These are phyloP conservation scores for Myriosclerotinia scirpicola DNA, from an alignment of 2,329 filamentous ascomycete genomes.

Conservation along the genomic window DNA sequence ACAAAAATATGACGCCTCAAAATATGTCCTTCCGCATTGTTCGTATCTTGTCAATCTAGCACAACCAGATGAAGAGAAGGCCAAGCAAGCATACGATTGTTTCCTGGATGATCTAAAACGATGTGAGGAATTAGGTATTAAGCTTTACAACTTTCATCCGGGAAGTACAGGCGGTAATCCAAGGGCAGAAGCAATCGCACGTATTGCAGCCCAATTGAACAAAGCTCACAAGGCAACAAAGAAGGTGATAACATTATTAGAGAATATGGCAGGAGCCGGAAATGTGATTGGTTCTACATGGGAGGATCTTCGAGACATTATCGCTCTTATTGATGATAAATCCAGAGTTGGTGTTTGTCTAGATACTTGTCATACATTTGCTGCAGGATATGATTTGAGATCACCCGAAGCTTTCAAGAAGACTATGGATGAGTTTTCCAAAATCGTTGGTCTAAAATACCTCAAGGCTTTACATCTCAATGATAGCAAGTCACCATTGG, in stretches of 20 bases:
- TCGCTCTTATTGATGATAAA: constrained; percentile 77
- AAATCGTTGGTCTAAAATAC: constrained; percentile 73
- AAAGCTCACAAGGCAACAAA: constrained; percentile 74
- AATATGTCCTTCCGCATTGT: constrained; percentile 84
- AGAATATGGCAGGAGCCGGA: constrained; percentile 92
- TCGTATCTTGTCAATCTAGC: constrained; percentile 97
- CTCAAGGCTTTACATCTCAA: constrained; percentile 88
- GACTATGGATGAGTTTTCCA: constrained; percentile 75
- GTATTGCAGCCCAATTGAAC: constrained; percentile 83
- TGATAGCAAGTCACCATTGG: constrained; percentile 88
- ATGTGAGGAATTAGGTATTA: constrained; percentile 83
- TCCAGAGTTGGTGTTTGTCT: constrained; percentile 86
- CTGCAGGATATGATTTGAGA: constrained; percentile 87
- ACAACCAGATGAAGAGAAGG: constrained; percentile 75
- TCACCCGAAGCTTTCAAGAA: constrained; percentile 69
- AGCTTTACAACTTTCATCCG: constrained; percentile 97
- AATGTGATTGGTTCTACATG: constrained; percentile 85
- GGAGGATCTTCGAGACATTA: constrained; percentile 83
- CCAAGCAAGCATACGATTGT: constrained; percentile 77
- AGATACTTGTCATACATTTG: constrained; percentile 95
- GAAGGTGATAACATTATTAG: constrained; percentile 78
- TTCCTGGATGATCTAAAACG: constrained; percentile 87
- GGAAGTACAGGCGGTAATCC: constrained; percentile 73
- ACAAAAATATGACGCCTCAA: constrained; percentile 68
- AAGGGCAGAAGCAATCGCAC: constrained; percentile 67